Percentiles rank a stretch among this genome's conserved stretches.
Conservation (phyloP, 2,329 filamentous ascomycete genomes). For the Parastagonospora avenae region DNA sequence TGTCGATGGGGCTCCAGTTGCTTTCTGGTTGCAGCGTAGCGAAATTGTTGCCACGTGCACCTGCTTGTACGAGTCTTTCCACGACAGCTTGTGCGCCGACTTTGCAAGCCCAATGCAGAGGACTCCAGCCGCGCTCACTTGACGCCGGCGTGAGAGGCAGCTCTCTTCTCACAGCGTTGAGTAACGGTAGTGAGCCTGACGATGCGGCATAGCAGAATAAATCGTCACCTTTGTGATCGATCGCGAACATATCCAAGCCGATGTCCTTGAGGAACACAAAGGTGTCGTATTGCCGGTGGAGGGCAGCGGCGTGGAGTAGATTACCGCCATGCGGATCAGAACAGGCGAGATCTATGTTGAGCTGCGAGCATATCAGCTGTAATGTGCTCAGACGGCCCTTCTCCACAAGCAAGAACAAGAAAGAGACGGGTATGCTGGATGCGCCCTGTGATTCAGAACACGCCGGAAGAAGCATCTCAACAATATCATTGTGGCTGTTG, state of each 20-base stretch:
- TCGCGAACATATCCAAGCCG: background rate
- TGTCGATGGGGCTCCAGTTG: conserved; percentile 13
- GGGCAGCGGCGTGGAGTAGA: conserved; percentile 3
- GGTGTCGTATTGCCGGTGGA: background rate
- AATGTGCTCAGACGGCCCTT: conserved; percentile 4
- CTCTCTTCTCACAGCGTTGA: background rate
- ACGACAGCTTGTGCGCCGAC: conserved; percentile 3
- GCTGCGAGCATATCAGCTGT: background rate
- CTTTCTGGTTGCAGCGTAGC: background rate
- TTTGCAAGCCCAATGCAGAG: conserved; percentile 13
- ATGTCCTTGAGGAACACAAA: background rate
- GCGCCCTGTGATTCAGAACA: background rate
- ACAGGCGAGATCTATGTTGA: background rate
- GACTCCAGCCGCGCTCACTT: conserved; percentile 1
- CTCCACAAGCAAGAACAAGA: background rate
- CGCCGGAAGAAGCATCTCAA: background rate
- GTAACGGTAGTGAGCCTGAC: conserved; percentile 7
- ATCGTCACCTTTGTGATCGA: conserved; percentile 6
- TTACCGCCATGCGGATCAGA: conserved; percentile 2
- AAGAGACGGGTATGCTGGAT: background rate
- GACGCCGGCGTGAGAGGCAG: background rate
- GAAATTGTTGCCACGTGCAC: background rate
- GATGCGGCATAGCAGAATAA: conserved; percentile 8
- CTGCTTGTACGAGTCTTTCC: conserved; percentile 6
- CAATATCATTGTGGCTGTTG: background rate